Base-by-base conservation (phyloP, 306 rosid species). In the Prunus mira region DNA sequence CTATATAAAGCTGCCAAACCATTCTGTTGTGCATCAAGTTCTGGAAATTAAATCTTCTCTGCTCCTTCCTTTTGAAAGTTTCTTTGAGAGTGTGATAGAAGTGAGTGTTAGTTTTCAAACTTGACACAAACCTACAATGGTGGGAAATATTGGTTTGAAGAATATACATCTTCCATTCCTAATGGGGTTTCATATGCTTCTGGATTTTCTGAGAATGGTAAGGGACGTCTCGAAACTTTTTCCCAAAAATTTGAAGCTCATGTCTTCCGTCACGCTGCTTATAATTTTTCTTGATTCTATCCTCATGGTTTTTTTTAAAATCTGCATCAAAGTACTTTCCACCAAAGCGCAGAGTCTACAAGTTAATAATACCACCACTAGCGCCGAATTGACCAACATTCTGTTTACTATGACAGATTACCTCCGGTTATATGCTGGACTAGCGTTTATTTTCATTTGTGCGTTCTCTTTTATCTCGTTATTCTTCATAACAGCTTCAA, bases 241-340 rank as follows among this genome's bases (percentile, higher is more conserved):
- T 61, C 46, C 11, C 6, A 63, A 60, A 64, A 75, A 63, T 64
- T 60, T 47, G 19, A 75, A 64, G 63, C 49, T 51, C 45, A 50
- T 75, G 68, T 25, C 52, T 45, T 50, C 50, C 17, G 3, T 75
- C 25, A 32, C 27, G 24, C 49, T 64, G 6, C 58, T 47, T 25
- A 28, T 46, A 9, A 67, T 64, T 9, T 19, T 5, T 25, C 38
- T 74, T 27, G 64, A 13, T 67, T 74, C 71, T 20, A 7, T 64
- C 71, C 71, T 74, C 6, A 13, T 47, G 34, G 7, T n/a, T 27
- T 11, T 43, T 6, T 47, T 62, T 15, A 49, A 60, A 20, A 1
- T 74, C 69, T 62, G 60, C 57, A 47, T 74, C 71, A 64, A 49
- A 74, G 47, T 69, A 10, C 25, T 64, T 12, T 12, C 25, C 51